These are phyloP conservation scores for Haplosporangium sp. DNA, from an alignment of 371 early-diverging fungal species.

Conservation along the genomic window DNA sequence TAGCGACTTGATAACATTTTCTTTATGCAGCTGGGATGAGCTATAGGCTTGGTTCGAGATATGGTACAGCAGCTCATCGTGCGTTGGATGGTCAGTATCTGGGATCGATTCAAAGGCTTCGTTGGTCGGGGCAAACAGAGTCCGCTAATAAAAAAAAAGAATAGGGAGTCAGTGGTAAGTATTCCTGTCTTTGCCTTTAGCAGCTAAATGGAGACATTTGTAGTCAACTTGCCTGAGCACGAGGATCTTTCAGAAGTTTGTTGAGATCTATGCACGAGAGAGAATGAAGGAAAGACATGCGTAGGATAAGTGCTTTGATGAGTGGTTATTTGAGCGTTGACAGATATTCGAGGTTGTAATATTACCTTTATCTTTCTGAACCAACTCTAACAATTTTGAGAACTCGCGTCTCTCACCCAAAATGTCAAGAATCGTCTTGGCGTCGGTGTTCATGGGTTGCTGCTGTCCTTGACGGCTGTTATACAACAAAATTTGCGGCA, in stretches of 20 bases:
- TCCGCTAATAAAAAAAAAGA: slow-evolving; percentile 3
- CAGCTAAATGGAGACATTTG: too few relatives aligned
- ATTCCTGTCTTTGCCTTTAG: too few relatives aligned
- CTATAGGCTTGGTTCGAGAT: slow-evolving; percentile 23
- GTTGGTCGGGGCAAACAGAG: slow-evolving; percentile 47
- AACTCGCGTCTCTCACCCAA: slow-evolving; percentile 40
- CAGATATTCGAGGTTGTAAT: background rate
- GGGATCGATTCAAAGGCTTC: slow-evolving; percentile 44
- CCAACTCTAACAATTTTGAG: slow-evolving; percentile 26
- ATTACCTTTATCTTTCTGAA: slow-evolving; percentile 31
- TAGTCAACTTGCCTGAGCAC: too few relatives aligned
- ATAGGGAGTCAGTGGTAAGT: too few relatives aligned
- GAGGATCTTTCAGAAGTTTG: too few relatives aligned
- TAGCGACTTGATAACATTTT: slow-evolving; percentile 20
- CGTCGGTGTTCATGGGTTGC: background rate
- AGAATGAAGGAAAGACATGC: background rate
- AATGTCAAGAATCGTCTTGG: slow-evolving; percentile 33
- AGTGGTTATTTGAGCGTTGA: background rate
- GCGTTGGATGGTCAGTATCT: slow-evolving; percentile 32
- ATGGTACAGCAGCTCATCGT: slow-evolving; percentile 42
- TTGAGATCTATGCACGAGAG: background rate
- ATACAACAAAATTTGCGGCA: background rate
- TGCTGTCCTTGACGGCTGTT: background rate
- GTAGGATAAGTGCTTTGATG: background rate
- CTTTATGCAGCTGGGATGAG: slow-evolving; percentile 4